Conservation (phyloP, 179 eudicot genomes). For the Sideroxylon spinosum region DNA sequence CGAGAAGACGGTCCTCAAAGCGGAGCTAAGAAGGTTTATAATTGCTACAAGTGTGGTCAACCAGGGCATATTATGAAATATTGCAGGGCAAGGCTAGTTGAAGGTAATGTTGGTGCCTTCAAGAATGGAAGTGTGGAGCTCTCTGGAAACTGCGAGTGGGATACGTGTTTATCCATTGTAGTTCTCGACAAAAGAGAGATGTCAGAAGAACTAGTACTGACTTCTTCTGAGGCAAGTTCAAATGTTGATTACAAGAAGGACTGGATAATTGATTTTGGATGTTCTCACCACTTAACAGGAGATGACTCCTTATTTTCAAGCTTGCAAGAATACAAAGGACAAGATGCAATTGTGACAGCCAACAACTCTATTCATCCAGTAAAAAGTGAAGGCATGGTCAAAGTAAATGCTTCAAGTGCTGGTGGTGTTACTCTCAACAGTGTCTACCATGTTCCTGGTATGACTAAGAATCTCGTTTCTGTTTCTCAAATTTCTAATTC, state of each 20-base stretch:
- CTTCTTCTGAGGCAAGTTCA: not conserved
- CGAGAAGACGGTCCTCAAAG: not conserved
- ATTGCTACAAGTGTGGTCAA: constrained; percentile 10
- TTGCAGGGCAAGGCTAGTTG: not conserved
- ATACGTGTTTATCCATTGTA: constrained; percentile 17
- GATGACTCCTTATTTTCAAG: constrained; percentile 5
- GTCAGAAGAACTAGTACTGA: not conserved
- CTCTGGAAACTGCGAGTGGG: constrained; percentile 8
- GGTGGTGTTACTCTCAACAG: constrained; percentile 6
- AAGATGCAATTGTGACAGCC: not conserved
- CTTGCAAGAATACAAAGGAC: not conserved
- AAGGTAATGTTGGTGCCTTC: constrained; percentile 16
- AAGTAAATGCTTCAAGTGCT: not conserved
- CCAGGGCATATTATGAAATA: constrained; percentile 1
- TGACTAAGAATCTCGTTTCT: constrained; percentile 9
- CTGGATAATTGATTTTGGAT: constrained; percentile 12
- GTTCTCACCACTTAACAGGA: not conserved
- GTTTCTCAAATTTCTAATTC: constrained; percentile 1
- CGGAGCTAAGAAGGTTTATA: not conserved
- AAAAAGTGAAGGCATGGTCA: not conserved
- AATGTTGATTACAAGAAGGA: not conserved
- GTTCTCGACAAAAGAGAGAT: not conserved
- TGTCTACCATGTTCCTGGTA: constrained; percentile 22
- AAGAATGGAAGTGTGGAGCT: not conserved
- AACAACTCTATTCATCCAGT: constrained; percentile 13